Evolutionary conservation across 2,329 filamentous ascomycete species (phyloP).

Genomic region (Claviceps quebecensis): DNA sequence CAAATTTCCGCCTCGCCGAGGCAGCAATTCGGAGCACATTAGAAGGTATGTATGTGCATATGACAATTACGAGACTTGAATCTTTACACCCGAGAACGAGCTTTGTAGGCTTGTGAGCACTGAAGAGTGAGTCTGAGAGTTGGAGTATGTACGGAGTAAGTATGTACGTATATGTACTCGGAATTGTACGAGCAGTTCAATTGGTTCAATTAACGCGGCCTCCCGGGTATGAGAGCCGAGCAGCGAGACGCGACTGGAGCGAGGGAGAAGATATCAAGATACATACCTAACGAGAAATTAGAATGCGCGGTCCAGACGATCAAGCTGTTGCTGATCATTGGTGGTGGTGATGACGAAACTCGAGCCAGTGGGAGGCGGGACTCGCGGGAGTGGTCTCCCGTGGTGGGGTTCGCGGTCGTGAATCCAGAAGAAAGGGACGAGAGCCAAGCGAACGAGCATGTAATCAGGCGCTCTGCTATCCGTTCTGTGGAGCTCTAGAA

Average conservation of each 20-base stretch:
- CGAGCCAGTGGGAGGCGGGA: neutral
- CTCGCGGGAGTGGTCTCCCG: neutral
- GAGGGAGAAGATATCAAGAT: too few relatives aligned
- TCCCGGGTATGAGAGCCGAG: too few relatives aligned
- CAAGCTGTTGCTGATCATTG: neutral
- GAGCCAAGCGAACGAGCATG: neutral
- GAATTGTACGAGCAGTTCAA: too few relatives aligned
- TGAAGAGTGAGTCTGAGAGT: too few relatives aligned
- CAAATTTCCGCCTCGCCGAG: neutral
- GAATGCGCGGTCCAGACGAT: neutral
- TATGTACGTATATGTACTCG: too few relatives aligned
- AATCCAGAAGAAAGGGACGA: neutral
- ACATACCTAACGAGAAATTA: too few relatives aligned
- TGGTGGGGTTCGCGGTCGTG: neutral
- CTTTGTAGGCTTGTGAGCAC: neutral
- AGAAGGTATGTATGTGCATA: neutral
- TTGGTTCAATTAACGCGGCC: too few relatives aligned
- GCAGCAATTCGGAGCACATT: neutral
- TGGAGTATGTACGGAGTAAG: too few relatives aligned
- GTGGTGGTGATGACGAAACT: neutral
- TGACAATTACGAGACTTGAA: too few relatives aligned
- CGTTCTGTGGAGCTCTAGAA: too few relatives aligned
- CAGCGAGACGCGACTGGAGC: too few relatives aligned
- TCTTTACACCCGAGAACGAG: too few relatives aligned
- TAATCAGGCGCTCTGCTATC: neutral